Evolutionary conservation across 352 stramenopile species (phyloP), one percentile per base, ranked within the genome.

Genomic region (Phytophthora macrochlamydospora): DNA sequence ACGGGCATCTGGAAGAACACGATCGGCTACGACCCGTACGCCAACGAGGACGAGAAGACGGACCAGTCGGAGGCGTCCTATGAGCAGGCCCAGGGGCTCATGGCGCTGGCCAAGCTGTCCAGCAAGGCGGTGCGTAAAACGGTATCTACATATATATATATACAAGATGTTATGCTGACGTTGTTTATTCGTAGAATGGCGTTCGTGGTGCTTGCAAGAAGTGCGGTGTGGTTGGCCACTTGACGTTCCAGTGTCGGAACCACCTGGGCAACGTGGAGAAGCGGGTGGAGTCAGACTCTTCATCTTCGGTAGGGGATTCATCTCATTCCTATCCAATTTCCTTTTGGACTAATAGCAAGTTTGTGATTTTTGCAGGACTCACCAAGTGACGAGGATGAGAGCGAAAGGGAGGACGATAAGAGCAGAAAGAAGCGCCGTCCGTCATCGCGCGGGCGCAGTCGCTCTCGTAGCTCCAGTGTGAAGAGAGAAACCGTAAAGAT

Each of bases 1-100:
- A 98, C 85, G 44, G 94, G 93, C 29, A 99, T 99, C 44, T 99
- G 96, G 97, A 97, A 90, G 59, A 96, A 98, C 62, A 98, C 96
- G 2, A 99, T 99, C 71, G 95, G 95, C 51, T 97, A 99, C 56
- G 95, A 99, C 79, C 95, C 95, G 13, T 98, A 99, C 64, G 94
- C 95, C 2, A 82, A 80, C 42, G 74, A 84, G 33, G 65, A 83
- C 48, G 78, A 89, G 49, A 78, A 87, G 51, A 71, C 84, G 14
- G 76, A 78, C 35, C 73, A 95, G 37, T 83, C 76, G 2, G 85
- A 92, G 45, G 79, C 87, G 32, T 81, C 87, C 40, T 86, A 88
- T 53, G 91, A 98, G 74, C 95, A 98, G 62, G 89, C 92, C 13
- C 87, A 96, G 50, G 92, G 92, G 4, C 81, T 99, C 53, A 97